Evolutionary conservation across 176 grass and related monocot genomes (phyloP), one percentile per base, ranked within the genome.

Genomic region (Cymbopogon citratus): DNA sequence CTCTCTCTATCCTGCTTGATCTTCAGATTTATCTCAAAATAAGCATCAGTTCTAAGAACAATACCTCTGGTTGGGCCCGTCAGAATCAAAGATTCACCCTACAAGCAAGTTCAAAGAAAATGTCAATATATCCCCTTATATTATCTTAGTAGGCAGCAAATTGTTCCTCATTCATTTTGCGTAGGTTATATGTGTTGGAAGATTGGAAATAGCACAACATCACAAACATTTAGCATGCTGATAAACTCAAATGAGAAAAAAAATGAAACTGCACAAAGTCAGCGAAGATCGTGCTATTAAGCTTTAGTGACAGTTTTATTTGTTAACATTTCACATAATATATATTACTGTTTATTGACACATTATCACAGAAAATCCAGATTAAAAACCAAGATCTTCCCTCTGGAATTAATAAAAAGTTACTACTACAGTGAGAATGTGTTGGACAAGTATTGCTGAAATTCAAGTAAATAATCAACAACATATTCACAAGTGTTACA

Each of bases 61-160:
- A 83, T 1, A 27, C 71, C 71, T 75, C 71, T 75, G 66, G 44
- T 75, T 38, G 81, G 81, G 31, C 61, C 81, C 16, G 73, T 76
- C 24, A 84, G 63, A 77, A 59, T 31, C 36, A 59, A 36, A 43
- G 51, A 52, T 57, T 77, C 48, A 33, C 40, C 38, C 82, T 77
- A 68, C 35, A 14, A 68, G 18, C 41, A 18, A 49, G 15, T 49
- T 54, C 8, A 29, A n/a, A 48, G 6, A 29, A 25, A 15, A 54
- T 49, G 46, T 18, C 46, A 49, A 18, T 48, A 18, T 49, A 49
- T 49, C 46, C 15, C 46, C 5, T 45, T 18, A 18, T 6, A 49
- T 15, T 49, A 48, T 48, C 45, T 48, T 15, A 46, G 44, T 46
- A 46, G 44, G 13, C 12, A 46, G 44, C 44, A 46, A 15, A 46